Evolutionary conservation across 2,329 filamentous ascomycete species (phyloP).

Genomic region (Colletotrichum euphorbiae): DNA sequence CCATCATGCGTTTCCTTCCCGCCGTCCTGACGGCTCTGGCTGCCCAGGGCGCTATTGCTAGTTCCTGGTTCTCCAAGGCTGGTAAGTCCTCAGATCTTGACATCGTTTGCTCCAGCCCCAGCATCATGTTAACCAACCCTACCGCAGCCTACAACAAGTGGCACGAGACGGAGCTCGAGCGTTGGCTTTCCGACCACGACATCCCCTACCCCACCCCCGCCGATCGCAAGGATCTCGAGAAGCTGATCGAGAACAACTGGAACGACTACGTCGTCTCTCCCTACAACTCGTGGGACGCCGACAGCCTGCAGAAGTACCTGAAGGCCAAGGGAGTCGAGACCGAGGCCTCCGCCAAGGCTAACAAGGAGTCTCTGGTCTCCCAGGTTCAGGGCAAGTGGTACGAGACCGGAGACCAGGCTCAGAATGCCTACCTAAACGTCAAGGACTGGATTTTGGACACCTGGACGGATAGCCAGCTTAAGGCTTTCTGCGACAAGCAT

Average conservation of each 20-base stretch:
- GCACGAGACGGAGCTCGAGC: constrained; percentile 97
- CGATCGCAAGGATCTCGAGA: constrained; percentile 94
- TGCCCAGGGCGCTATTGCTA: constrained; percentile 76
- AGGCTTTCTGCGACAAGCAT: constrained; percentile 91
- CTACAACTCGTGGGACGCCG: constrained; percentile 81
- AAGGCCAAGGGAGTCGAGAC: constrained; percentile 77
- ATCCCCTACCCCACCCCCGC: constrained; percentile 90
- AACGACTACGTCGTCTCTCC: constrained; percentile 78
- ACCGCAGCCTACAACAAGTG: constrained; percentile 93
- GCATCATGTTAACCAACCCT: constrained; percentile 6
- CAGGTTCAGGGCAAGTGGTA: constrained; percentile 82
- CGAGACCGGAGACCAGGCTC: constrained; percentile 81
- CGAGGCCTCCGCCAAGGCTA: constrained; percentile 73
- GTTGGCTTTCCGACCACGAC: constrained; percentile 94
- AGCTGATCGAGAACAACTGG: constrained; percentile 92
- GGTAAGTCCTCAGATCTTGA: constrained; percentile 66
- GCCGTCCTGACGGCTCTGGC: constrained; percentile 78
- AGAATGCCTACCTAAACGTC: constrained; percentile 76
- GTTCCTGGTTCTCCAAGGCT: constrained; percentile 87
- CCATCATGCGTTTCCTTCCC: constrained; percentile 81
- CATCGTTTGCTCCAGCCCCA: neutral
- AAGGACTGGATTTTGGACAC: constrained; percentile 96
- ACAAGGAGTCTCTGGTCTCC: constrained; percentile 74
- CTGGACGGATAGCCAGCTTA: constrained; percentile 93
- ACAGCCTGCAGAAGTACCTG: constrained; percentile 76